These are phyloP conservation scores for Selaginella tamariscina DNA, from an alignment of 75 land plant species.

Conservation along the genomic window DNA sequence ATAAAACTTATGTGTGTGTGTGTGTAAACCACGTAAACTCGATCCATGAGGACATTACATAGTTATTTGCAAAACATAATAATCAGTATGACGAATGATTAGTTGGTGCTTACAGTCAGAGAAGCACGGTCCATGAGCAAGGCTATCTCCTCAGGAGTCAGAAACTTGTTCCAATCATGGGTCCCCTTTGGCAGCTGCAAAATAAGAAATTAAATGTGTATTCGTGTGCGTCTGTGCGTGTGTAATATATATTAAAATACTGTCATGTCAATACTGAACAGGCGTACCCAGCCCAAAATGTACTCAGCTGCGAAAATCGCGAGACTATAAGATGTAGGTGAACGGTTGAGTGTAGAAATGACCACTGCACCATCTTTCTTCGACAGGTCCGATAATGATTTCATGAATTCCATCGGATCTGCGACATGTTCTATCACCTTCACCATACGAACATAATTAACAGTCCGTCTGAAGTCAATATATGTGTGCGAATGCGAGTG, in stretches of 20 bases:
- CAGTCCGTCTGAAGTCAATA: too few species aligned
- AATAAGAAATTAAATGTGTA: not conserved
- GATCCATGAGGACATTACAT: too few species aligned
- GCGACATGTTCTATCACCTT: constrained; percentile 97
- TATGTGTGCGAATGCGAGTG: too few species aligned
- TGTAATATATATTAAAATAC: not conserved
- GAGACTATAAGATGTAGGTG: constrained; percentile 64
- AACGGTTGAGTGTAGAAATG: constrained; percentile 80
- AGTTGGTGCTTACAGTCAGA: constrained; percentile 15
- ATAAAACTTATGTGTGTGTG: too few species aligned
- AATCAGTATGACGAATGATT: not conserved
- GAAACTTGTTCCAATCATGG: constrained; percentile 69
- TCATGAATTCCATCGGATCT: constrained; percentile 70
- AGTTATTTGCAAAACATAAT: not conserved
- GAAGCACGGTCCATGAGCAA: constrained; percentile 52
- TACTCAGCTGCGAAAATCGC: constrained; percentile 91
- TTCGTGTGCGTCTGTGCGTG: not conserved
- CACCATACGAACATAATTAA: too few species aligned
- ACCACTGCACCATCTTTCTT: constrained; percentile 52
- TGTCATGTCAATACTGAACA: not conserved
- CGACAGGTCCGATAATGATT: constrained; percentile 61
- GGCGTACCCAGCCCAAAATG: constrained; percentile 76
- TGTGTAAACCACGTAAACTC: too few species aligned
- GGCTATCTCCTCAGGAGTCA: constrained; percentile 71
- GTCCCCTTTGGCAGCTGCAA: constrained; percentile 77